Percentiles rank a stretch among this genome's conserved stretches.
Conservation (phyloP, 2,329 filamentous ascomycete genomes). For the Tothia fuscella region DNA sequence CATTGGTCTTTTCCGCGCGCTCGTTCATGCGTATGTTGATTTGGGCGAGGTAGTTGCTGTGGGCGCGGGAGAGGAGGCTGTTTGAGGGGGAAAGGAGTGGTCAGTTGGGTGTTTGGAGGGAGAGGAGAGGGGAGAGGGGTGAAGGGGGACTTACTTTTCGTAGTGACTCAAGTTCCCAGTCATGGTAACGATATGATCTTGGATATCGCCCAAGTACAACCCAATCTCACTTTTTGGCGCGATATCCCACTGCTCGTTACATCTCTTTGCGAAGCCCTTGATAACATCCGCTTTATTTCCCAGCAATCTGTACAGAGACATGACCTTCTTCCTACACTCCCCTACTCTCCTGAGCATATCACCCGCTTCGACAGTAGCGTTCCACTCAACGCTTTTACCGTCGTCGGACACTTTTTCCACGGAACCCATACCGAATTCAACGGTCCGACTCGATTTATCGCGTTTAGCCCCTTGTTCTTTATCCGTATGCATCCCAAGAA, state of each 20-base stretch:
- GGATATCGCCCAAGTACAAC: conserved; percentile 94
- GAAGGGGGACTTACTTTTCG: conserved; percentile 58
- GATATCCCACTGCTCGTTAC: conserved; percentile 96
- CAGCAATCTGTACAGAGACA: conserved; percentile 82
- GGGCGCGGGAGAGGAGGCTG: conserved; percentile 79
- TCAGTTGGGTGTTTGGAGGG: conserved; percentile 12
- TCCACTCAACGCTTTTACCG: conserved; percentile 11
- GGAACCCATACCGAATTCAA: conserved; percentile 3
- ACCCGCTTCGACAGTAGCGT: conserved; percentile 38
- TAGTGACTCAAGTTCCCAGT: conserved; percentile 92
- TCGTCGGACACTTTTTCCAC: conserved; percentile 20
- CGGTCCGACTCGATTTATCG: conserved; percentile 23
- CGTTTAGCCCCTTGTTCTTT: conserved; percentile 20
- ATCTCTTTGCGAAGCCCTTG: conserved; percentile 96
- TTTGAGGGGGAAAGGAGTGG: neutral
- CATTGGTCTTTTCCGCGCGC: conserved; percentile 86
- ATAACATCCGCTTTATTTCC: conserved; percentile 99
- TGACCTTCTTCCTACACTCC: conserved; percentile 92
- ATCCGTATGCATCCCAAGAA: conserved; percentile 59
- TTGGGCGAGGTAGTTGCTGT: conserved; percentile 96
- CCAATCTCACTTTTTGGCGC: conserved; percentile 92
- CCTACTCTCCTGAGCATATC: conserved; percentile 91
- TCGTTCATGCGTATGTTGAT: conserved; percentile 99
- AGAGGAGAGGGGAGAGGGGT: conserved; percentile 11
- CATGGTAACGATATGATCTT: conserved; percentile 99